Evolutionary conservation across 768 basidiomycete species (phyloP).

Genomic region (Russula foetens): DNA sequence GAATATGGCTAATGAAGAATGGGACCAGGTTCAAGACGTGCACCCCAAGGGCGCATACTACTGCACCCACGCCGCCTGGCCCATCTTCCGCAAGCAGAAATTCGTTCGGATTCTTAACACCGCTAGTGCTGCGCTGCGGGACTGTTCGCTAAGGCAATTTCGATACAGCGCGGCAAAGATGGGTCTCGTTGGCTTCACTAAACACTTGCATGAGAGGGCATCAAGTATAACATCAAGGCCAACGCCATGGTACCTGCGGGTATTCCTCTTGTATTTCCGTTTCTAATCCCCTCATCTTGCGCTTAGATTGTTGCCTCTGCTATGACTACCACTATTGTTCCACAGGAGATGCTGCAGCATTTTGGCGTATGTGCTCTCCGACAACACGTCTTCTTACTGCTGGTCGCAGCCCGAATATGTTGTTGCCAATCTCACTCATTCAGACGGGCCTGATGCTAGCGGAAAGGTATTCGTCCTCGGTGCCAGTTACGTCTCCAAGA

Average conservation of each 20-base stretch:
- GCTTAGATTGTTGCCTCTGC: constrained; percentile 83
- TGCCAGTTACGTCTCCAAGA: constrained; percentile 84
- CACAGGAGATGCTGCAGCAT: constrained; percentile 87
- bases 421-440: constrained; percentile 80
- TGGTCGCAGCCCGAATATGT: constrained; percentile 71
- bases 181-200: constrained; percentile 88
- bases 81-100: constrained; percentile 88
- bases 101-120: constrained; percentile 93
- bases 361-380: constrained; percentile 44
- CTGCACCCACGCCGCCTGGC: constrained; percentile 94
- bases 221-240: constrained; percentile 81
- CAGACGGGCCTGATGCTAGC: constrained; percentile 68
- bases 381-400: background rate
- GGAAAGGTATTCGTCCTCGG: constrained; percentile 90
- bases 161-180: constrained; percentile 96
- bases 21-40: constrained; percentile 81
- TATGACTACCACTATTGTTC: constrained; percentile 96
- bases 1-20: constrained; percentile 94
- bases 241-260: constrained; percentile 86
- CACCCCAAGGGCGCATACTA: constrained; percentile 92
- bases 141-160: constrained; percentile 54
- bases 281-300: background rate
- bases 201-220: constrained; percentile 91
- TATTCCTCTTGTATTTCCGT: constrained; percentile 3
- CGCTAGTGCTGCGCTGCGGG: constrained; percentile 93